phyloP scores from a whole-genome alignment of 108 stramenopile species.

The Nitzschia palea region DNA sequence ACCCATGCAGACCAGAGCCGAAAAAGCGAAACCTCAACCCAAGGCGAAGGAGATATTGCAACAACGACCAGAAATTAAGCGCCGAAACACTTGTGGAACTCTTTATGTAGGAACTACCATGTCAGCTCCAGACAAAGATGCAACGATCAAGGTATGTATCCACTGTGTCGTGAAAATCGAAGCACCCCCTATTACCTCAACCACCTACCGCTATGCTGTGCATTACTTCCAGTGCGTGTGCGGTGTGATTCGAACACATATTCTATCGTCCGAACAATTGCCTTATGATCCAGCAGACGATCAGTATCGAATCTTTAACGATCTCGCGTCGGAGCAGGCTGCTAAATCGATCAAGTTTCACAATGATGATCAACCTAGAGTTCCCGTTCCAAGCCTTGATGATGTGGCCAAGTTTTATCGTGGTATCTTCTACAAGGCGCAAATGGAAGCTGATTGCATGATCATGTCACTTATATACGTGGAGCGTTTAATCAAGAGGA shows the following conservation, averaged over 20 bases:
- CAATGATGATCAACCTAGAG: constrained; percentile 4
- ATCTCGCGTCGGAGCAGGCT: constrained; percentile 18
- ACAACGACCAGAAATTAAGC: constrained; percentile 43
- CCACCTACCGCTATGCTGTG: too few relatives aligned
- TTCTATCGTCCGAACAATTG: constrained; percentile 61
- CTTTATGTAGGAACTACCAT: constrained; percentile 87
- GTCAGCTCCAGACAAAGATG: constrained; percentile 92
- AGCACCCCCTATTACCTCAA: neutral
- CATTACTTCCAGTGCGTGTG: constrained; percentile 69
- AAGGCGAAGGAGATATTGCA: neutral
- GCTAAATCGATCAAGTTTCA: neutral
- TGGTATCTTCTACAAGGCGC: constrained; percentile 75
- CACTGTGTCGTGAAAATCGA: neutral
- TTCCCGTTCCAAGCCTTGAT: constrained; percentile 49
- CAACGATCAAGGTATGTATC: constrained; percentile 81
- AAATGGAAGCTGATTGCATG: constrained; percentile 94
- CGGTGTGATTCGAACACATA: constrained; percentile 89
- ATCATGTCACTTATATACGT: constrained; percentile 96
- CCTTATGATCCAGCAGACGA: constrained; percentile 2
- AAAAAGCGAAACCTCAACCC: neutral
- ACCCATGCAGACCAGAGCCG: constrained; percentile 3
- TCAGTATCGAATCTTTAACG: constrained; percentile 42
- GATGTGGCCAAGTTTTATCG: constrained; percentile 82
- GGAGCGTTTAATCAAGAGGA: constrained; percentile 90
- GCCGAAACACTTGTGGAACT: constrained; percentile 92